Base-by-base conservation (phyloP, 257 asterid genomes). In the Solanum infundibuliforme region DNA sequence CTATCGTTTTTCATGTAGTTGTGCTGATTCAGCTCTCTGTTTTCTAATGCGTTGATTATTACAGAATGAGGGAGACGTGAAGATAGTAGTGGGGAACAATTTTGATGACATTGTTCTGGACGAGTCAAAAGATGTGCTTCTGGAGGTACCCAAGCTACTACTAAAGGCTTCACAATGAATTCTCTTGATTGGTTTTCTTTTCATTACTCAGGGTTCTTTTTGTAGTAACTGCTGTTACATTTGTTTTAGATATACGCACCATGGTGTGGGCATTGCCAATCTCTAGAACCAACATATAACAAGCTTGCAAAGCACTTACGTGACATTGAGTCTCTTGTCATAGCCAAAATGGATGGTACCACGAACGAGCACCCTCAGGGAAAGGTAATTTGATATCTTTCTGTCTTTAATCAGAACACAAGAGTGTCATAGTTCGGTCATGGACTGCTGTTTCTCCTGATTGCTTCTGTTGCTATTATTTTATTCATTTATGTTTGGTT, bases 291-390 rank as follows among this genome's bases (percentile, higher is more conserved):
- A 87, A 94, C 93, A 29, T 97, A 96, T 90, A 93, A 94, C 92
- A 96, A 95, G 89, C 99, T 97, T 7, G 98, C 98, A 87, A 91
- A 94, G 89, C 99, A 97, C 93, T 90, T 97, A 89, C 93, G 88
- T 14, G 90, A 83, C 18, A 55, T 96, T 75, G 94, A 94, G 75
- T 97, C 99, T 83, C 91, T 96, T 74, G 93, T 95, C 31, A 88
- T 97, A 86, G 99, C 99, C 84, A 96, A 97, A 91, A 97, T 96
- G 99, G 99, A 97, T 62, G 99, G 98, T 62, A 95, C 98, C 69
- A 94, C 97, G 29, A 97, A 97, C 5, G 99, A 97, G 89, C 98
- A 97, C 88, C 98, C 98, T 21, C 92, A 87, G 74, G 98, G 94
- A 72, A 95, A 94, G 99, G 99, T 82, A 31, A 65, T 18, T 82